These are phyloP conservation scores for Crithidia bombi DNA, from an alignment of 208 protist genomes.

Conservation along the genomic window DNA sequence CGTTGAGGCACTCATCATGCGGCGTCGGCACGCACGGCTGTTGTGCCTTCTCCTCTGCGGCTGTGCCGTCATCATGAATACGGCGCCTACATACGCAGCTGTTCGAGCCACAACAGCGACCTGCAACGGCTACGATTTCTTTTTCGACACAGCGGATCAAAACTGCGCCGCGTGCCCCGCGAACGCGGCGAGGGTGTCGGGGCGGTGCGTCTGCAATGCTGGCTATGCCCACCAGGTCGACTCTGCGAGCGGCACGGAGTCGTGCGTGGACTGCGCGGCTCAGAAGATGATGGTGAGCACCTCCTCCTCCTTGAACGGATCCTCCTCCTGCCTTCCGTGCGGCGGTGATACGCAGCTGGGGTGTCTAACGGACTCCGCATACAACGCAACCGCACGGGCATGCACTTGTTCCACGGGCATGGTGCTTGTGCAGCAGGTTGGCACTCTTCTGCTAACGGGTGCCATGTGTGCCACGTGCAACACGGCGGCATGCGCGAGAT, in stretches of 20 bases:
- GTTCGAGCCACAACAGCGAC: background rate
- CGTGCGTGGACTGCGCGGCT: slow-evolving; percentile 46
- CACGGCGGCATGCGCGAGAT: slow-evolving; percentile 32
- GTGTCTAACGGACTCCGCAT: slow-evolving; percentile 39
- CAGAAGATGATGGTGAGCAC: slow-evolving; percentile 42
- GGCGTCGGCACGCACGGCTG: no score
- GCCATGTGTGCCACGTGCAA: slow-evolving; percentile 57
- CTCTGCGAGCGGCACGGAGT: slow-evolving; percentile 2
- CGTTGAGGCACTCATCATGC: no score
- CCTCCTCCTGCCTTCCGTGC: slow-evolving; percentile 48
- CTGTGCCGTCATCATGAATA: background rate
- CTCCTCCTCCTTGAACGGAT: slow-evolving; percentile 28
- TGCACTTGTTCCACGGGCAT: slow-evolving; percentile 48
- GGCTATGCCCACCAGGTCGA: slow-evolving; percentile 36
- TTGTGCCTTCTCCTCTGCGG: background rate
- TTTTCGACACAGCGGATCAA: slow-evolving; percentile 20
- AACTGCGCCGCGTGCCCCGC: slow-evolving; percentile 21
- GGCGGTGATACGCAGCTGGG: slow-evolving; percentile 41
- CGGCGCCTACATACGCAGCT: background rate
- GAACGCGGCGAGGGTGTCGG: slow-evolving; percentile 23
- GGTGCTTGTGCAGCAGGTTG: slow-evolving; percentile 45
- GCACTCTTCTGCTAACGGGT: slow-evolving; percentile 33
- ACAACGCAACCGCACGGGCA: slow-evolving; percentile 21
- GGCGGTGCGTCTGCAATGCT: slow-evolving; percentile 30
- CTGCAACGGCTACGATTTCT: slow-evolving; percentile 17